These are phyloP conservation scores for Solanum medicagineum DNA, from an alignment of 257 asterid species.

Conservation along the genomic window DNA sequence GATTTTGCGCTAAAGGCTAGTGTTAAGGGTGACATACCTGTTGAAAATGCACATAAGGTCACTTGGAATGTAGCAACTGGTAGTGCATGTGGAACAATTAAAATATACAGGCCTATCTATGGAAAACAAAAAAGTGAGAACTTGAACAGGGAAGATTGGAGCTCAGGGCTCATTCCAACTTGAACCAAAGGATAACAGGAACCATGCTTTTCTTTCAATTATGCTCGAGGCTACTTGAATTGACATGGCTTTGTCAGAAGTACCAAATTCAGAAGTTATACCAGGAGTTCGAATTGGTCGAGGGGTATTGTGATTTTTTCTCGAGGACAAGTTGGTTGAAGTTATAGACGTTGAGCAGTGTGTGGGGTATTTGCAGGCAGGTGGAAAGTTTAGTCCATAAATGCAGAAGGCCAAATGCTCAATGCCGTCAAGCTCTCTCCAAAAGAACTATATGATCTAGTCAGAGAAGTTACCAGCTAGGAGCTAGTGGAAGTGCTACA, in stretches of 20 bases:
- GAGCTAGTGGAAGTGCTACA: conserved; percentile 74
- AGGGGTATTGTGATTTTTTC: conserved; percentile 19
- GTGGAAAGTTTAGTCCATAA: not conserved
- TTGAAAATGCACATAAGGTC: not conserved
- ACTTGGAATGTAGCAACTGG: not conserved
- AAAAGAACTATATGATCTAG: conserved; percentile 9
- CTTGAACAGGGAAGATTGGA: not conserved
- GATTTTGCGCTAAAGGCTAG: not conserved
- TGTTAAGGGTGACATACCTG: not conserved
- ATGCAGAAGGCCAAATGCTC: not conserved
- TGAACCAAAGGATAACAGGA: not conserved
- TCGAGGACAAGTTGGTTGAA: not conserved
- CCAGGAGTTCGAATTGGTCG: conserved; percentile 91
- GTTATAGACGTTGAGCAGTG: not conserved
- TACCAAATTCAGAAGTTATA: conserved; percentile 62
- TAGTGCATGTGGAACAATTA: not conserved
- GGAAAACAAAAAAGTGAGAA: not conserved
- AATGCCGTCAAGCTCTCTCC: not conserved
- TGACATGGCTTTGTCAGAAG: conserved; percentile 75
- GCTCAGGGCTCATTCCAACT: not conserved
- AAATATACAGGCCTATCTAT: not conserved
- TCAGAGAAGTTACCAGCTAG: conserved; percentile 80
- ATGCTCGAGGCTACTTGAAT: not conserved
- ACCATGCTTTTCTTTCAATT: not conserved
- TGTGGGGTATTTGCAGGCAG: not conserved